A percentile compares a stretch with the other conserved stretches of the same genome.
phyloP scores from a whole-genome alignment of 2,329 filamentous ascomycete genomes.

The Fusarium protoensiforme region DNA sequence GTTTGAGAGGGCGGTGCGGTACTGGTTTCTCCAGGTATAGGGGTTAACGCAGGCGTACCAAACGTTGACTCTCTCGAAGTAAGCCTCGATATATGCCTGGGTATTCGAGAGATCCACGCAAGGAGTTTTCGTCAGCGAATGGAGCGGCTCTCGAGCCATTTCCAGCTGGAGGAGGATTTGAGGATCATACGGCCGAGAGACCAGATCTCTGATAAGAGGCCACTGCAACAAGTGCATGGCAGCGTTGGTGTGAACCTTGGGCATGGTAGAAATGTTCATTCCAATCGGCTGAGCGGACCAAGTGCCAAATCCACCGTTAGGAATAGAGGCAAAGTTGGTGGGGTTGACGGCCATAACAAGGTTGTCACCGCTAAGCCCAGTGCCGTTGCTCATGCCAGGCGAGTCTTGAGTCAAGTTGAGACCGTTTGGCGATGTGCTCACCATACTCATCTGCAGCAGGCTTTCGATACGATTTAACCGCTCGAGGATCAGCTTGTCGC shows the following conservation, averaged over 20 bases:
- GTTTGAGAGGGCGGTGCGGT: constrained; percentile 78
- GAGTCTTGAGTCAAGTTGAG: constrained; percentile 70
- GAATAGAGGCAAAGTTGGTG: constrained; percentile 64
- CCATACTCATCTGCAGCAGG: constrained; percentile 77
- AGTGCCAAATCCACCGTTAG: constrained; percentile 75
- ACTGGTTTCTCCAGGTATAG: constrained; percentile 81
- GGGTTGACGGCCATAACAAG: constrained; percentile 58
- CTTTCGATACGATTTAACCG: constrained; percentile 81
- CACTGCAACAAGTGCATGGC: constrained; percentile 82
- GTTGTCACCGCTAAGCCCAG: constrained; percentile 66
- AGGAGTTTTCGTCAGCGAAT: constrained; percentile 71
- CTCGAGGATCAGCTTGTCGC: constrained; percentile 87
- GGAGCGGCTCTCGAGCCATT: constrained; percentile 81
- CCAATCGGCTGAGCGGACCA: constrained; percentile 68
- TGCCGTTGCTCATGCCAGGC: constrained; percentile 73
- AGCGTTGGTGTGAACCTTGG: constrained; percentile 84
- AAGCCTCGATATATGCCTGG: constrained; percentile 79
- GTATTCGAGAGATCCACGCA: constrained; percentile 80
- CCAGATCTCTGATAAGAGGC: constrained; percentile 82
- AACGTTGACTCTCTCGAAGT: constrained; percentile 83
- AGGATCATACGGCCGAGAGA: constrained; percentile 81
- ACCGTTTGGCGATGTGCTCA: constrained; percentile 60
- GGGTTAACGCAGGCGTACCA: constrained; percentile 91
- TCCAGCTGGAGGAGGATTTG: constrained; percentile 85
- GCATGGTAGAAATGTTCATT: constrained; percentile 85